A percentile compares a stretch with the other conserved stretches of the same genome.
Conservation (phyloP, 2,329 filamentous ascomycete genomes). For the Pseudogymnoascus sp. region DNA sequence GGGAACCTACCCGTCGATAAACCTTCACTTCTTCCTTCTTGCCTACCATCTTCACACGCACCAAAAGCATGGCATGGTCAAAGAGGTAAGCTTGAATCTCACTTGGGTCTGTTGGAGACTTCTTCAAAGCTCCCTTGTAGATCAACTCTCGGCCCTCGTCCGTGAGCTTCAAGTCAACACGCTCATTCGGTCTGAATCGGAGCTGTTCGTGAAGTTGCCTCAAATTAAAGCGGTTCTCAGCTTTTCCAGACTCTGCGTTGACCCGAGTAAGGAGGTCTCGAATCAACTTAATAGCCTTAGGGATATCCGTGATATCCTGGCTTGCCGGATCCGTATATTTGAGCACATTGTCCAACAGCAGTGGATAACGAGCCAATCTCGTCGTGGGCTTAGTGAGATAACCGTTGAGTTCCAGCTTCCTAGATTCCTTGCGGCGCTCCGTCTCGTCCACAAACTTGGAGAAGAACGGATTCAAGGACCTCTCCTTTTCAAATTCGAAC, state of each 20-base stretch:
- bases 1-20: constrained; percentile 57
- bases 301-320: constrained; percentile 84
- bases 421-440: constrained; percentile 88
- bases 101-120: constrained; percentile 74
- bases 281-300: constrained; percentile 79
- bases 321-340: constrained; percentile 88
- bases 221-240: constrained; percentile 94
- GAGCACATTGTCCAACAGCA: constrained; percentile 81
- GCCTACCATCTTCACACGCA: constrained; percentile 82
- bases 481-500: constrained; percentile 96
- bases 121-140: constrained; percentile 91
- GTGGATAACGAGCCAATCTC: constrained; percentile 82
- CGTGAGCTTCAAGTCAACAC: constrained; percentile 86
- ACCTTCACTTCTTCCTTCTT: constrained; percentile 93
- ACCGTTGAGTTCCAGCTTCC: constrained; percentile 93
- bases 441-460: constrained; percentile 92
- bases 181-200: constrained; percentile 81
- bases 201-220: constrained; percentile 86
- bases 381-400: constrained; percentile 98
- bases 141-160: constrained; percentile 89
- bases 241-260: constrained; percentile 91
- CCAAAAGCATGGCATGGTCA: constrained; percentile 87
- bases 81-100: constrained; percentile 95
- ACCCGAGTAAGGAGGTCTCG: constrained; percentile 79
- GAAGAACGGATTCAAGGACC: constrained; percentile 75